These are phyloP conservation scores for Eucalyptus albens DNA, from an alignment of 345 rosid genomes.

Conservation along the genomic window DNA sequence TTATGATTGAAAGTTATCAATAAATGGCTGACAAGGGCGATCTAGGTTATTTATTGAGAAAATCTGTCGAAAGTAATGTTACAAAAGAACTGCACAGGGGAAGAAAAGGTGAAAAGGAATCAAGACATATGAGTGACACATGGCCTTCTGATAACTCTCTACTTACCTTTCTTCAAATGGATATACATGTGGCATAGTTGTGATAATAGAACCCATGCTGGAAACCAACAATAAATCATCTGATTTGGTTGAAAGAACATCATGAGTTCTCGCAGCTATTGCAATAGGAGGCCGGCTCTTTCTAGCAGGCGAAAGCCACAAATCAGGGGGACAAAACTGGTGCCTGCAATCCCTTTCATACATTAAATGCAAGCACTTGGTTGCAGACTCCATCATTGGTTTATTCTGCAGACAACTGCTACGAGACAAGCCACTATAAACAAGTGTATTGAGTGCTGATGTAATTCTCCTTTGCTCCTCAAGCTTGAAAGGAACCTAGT, in stretches of 20 bases:
- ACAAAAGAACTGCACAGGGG: background rate
- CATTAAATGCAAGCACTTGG: conserved; percentile 81
- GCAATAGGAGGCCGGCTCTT: conserved; percentile 75
- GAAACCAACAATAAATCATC: conserved; percentile 38
- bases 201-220: conserved; percentile 59
- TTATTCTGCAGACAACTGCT: conserved; percentile 33
- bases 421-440: conserved; percentile 61
- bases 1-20: background rate
- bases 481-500: conserved; percentile 67
- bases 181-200: conserved; percentile 73
- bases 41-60: background rate
- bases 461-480: conserved; percentile 80
- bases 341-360: conserved; percentile 97
- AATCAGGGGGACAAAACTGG: conserved; percentile 64
- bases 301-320: conserved; percentile 96
- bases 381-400: conserved; percentile 75
- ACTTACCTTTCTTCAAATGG: conserved; percentile 94
- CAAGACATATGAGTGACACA: background rate
- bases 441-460: conserved; percentile 78
- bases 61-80: background rate
- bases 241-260: conserved; percentile 30
- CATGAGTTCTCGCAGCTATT: conserved; percentile 85
- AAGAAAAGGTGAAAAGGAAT: background rate
- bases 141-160: background rate
- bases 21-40: background rate